These are phyloP conservation scores for Corniculantispora saksenae DNA, from an alignment of 2,329 filamentous ascomycete genomes.

Conservation along the genomic window DNA sequence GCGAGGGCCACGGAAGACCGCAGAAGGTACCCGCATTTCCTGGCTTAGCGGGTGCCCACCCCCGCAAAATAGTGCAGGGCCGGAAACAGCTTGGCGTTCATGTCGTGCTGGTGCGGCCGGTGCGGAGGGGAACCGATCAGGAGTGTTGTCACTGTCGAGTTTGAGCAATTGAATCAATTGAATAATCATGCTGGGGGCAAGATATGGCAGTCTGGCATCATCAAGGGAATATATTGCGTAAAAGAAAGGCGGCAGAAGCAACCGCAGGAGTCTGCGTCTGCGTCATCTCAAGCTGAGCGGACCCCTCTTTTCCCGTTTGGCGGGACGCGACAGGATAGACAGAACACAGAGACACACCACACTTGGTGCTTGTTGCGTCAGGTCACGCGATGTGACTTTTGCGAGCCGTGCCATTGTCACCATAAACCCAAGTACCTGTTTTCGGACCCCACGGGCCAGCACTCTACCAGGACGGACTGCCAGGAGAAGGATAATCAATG, in stretches of 20 bases:
- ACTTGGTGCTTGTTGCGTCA: constrained; percentile 24
- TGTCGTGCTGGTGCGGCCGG: no score
- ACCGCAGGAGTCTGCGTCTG: no score
- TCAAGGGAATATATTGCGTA: background rate
- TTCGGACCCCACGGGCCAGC: background rate
- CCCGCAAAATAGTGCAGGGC: constrained; percentile 16
- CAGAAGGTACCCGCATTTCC: background rate
- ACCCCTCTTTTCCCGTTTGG: constrained; percentile 12
- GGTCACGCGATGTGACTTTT: constrained; percentile 27
- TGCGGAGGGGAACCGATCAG: no score
- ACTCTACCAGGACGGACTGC: background rate
- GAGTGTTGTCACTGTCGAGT: no score
- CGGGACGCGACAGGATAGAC: background rate
- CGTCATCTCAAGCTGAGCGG: background rate
- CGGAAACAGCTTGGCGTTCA: constrained; percentile 17
- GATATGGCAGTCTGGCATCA: no score
- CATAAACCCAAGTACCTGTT: background rate
- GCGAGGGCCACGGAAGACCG: background rate
- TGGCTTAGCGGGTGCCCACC: constrained; percentile 10
- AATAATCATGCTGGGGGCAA: no score
- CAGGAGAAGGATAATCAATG: no score
- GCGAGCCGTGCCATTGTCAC: background rate
- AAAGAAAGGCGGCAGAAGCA: no score
- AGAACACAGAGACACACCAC: no score
- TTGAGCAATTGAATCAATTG: background rate